Percentiles rank a stretch among this genome's conserved stretches.
Evolutionary conservation across 1,284 basidiomycete genomes (phyloP).

Genomic region (Cystobasidium slooffiae): DNA sequence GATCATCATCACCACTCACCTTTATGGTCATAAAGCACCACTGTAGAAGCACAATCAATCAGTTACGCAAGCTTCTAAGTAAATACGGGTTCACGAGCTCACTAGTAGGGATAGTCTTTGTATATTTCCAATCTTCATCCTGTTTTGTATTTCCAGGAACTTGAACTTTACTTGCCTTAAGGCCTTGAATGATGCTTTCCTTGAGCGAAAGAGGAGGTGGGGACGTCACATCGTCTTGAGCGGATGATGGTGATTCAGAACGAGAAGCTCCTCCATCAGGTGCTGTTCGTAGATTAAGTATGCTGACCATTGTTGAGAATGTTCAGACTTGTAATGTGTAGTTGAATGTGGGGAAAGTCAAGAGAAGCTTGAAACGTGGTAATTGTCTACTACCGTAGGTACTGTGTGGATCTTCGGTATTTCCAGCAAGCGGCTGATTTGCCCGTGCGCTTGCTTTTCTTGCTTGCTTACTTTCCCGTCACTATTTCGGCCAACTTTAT

Average conservation of each 20-base stretch:
- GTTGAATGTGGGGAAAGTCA: neutral
- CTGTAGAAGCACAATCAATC: neutral
- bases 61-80: too few species aligned
- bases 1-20: conserved; percentile 9
- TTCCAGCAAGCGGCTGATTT: too few species aligned
- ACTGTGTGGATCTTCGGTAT: too few species aligned
- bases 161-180: neutral
- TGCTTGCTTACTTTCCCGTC: too few species aligned
- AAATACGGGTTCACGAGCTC: too few species aligned
- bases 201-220: conserved; percentile 16
- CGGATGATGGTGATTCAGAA: neutral
- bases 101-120: conserved; percentile 43
- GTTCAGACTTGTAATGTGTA: neutral
- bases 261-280: neutral
- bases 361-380: neutral
- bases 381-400: too few species aligned
- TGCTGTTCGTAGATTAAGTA: conserved; percentile 19
- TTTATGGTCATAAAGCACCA: conserved; percentile 45
- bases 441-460: too few species aligned
- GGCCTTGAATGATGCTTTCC: conserved; percentile 30
- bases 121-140: conserved; percentile 13
- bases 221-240: neutral
- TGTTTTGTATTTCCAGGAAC: conserved; percentile 12
- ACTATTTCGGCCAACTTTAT: too few species aligned
- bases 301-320: conserved; percentile 13